These are phyloP conservation scores for Streptanthus diversifolius DNA, from an alignment of 345 rosid species.

Conservation along the genomic window DNA sequence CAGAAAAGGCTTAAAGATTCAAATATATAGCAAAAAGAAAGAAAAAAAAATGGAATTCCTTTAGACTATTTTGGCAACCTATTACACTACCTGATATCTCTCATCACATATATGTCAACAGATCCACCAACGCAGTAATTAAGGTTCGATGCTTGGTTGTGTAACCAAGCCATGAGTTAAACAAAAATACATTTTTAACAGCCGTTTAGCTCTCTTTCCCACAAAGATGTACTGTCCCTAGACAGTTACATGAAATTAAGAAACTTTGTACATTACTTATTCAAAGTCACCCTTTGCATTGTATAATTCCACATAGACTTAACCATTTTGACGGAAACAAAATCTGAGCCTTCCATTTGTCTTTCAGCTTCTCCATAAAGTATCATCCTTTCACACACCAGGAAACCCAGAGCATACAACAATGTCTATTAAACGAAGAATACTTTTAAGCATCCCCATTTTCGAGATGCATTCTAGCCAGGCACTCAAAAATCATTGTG, in stretches of 20 bases:
- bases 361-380: conserved; percentile 1
- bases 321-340: not conserved
- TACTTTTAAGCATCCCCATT: not conserved
- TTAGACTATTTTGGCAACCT: conserved; percentile 12
- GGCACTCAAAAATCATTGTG: conserved; percentile 22
- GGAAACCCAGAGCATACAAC: not conserved
- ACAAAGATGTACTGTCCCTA: not conserved
- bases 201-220: not conserved
- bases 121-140: conserved; percentile 13
- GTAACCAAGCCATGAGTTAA: conserved; percentile 13
- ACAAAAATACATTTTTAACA: not conserved
- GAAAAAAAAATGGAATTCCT: not conserved
- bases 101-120: conserved; percentile 17
- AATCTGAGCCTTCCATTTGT: not conserved
- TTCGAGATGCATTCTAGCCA: not conserved
- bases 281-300: not conserved
- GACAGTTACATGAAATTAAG: not conserved
- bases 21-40: not conserved
- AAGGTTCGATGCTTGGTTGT: conserved; percentile 2
- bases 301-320: not conserved
- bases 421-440: conserved; percentile 3
- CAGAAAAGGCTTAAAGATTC: conserved; percentile 11
- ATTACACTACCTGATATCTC: conserved; percentile 31
- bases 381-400: conserved; percentile 13
- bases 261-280: not conserved